phyloP scores from a whole-genome alignment of 305 asterid genomes.

The Ilex paraguariensis region DNA sequence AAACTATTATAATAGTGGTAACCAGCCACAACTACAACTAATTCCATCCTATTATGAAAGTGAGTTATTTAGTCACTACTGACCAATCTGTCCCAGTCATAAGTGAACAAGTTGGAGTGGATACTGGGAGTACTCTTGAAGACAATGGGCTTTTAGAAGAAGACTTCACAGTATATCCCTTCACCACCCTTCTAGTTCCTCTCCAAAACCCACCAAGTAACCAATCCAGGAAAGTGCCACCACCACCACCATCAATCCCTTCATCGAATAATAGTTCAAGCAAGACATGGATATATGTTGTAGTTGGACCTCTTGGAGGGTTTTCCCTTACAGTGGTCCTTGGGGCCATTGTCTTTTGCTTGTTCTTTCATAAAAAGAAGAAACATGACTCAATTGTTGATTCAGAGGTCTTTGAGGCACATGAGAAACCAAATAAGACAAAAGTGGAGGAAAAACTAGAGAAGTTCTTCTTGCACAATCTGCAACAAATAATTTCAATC shows the following conservation, averaged over 20 bases:
- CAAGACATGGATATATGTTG: conserved; percentile 55
- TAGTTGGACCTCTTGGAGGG: conserved; percentile 55
- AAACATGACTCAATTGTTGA: conserved; percentile 21
- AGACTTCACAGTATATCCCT: conserved; percentile 30
- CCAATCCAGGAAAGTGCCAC: conserved; percentile 25
- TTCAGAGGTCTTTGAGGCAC: conserved; percentile 33
- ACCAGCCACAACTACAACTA: too few species aligned
- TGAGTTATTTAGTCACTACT: too few species aligned
- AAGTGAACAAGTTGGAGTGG: too few species aligned
- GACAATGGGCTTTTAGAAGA: conserved; percentile 52
- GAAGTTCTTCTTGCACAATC: conserved; percentile 44
- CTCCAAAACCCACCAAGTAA: conserved; percentile 50
- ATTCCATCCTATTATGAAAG: too few species aligned
- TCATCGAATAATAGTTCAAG: conserved; percentile 28
- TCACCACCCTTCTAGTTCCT: conserved; percentile 70
- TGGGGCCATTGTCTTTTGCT: conserved; percentile 24
- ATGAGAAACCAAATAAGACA: conserved; percentile 36
- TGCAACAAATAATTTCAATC: conserved; percentile 63
- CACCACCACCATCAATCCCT: conserved; percentile 40
- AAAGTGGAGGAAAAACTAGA: conserved; percentile 29
- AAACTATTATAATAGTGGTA: too few species aligned
- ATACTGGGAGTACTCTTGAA: too few species aligned
- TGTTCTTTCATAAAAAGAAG: conserved; percentile 15
- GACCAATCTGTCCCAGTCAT: too few species aligned
- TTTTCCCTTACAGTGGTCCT: conserved; percentile 16